Percentiles rank a stretch among this genome's conserved stretches.
These are phyloP conservation scores for Candida nanaspora DNA, from an alignment of 805 yeast species.

Conservation along the genomic window DNA sequence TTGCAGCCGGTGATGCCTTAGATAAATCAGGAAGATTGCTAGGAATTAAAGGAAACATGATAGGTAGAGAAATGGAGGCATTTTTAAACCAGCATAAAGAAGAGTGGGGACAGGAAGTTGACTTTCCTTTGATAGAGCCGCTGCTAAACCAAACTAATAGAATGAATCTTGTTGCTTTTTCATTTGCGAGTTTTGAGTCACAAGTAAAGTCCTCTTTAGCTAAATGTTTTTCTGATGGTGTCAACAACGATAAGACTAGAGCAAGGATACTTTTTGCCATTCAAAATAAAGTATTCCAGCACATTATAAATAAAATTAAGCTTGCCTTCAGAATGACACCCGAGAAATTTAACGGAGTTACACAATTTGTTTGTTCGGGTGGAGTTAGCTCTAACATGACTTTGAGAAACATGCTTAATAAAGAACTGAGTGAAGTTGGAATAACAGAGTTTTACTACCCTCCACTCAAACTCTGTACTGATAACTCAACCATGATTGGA, in stretches of 20 bases:
- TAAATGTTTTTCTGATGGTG: slow-evolving; percentile 14
- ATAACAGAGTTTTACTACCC: slow-evolving; percentile 54
- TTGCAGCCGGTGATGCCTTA: slow-evolving; percentile 88
- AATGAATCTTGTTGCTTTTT: slow-evolving; percentile 43
- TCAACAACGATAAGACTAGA: slow-evolving; percentile 17
- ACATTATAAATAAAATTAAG: slow-evolving; percentile 58
- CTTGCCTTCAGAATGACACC: slow-evolving; percentile 37
- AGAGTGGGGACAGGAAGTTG: slow-evolving; percentile 23
- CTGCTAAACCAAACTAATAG: slow-evolving; percentile 42
- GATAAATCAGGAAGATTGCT: slow-evolving; percentile 88
- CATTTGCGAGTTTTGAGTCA: slow-evolving; percentile 65
- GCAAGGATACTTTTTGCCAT: slow-evolving; percentile 48
- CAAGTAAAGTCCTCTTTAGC: slow-evolving; percentile 19
- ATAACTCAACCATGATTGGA: slow-evolving; percentile 95
- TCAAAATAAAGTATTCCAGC: slow-evolving; percentile 66
- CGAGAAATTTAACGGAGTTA: slow-evolving; percentile 34
- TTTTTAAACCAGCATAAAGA: slow-evolving; percentile 33
- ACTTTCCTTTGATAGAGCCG: slow-evolving; percentile 37
- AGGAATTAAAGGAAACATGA: slow-evolving; percentile 75
- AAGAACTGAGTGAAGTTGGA: slow-evolving; percentile 25
- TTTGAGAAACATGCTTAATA: slow-evolving; percentile 41
- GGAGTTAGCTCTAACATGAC: slow-evolving; percentile 82
- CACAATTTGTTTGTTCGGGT: slow-evolving; percentile 76
- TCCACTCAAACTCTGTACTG: slow-evolving; percentile 70
- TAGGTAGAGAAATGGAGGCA: slow-evolving; percentile 75